Conservation (phyloP, 2,329 filamentous ascomycete genomes). For the Colletotrichum orbiculare region DNA sequence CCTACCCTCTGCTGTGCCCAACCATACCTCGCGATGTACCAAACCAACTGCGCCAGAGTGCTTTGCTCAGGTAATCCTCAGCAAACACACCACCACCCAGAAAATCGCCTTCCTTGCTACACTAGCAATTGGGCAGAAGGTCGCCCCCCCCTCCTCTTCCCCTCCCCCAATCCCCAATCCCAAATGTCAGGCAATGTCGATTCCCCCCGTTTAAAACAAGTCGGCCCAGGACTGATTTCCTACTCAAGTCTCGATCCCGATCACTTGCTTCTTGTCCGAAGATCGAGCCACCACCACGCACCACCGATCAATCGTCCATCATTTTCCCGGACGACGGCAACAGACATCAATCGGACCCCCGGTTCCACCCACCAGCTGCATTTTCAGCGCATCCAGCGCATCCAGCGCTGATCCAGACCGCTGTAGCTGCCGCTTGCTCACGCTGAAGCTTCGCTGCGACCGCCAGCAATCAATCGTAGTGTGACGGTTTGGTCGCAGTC, state of each 20-base stretch:
- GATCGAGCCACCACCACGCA: conserved; percentile 21
- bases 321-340: too few relatives aligned
- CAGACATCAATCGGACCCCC: too few relatives aligned
- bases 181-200: conserved; percentile 3
- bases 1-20: too few relatives aligned
- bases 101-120: neutral
- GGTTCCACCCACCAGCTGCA: neutral
- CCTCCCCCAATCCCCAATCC: neutral
- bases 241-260: conserved; percentile 23
- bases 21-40: too few relatives aligned
- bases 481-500: too few relatives aligned
- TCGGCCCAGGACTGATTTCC: neutral
- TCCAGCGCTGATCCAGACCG: neutral
- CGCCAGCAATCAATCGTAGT: too few relatives aligned
- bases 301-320: neutral
- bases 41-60: neutral
- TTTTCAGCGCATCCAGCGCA: neutral
- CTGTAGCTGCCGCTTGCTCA: neutral
- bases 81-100: neutral
- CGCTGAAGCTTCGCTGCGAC: neutral
- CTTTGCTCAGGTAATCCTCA: neutral
- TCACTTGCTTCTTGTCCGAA: conserved; percentile 15
- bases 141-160: conserved; percentile 7
- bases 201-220: conserved; percentile 5
- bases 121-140: neutral